Conservation (phyloP, 2,329 filamentous ascomycete genomes). For the Phoma sp. region DNA sequence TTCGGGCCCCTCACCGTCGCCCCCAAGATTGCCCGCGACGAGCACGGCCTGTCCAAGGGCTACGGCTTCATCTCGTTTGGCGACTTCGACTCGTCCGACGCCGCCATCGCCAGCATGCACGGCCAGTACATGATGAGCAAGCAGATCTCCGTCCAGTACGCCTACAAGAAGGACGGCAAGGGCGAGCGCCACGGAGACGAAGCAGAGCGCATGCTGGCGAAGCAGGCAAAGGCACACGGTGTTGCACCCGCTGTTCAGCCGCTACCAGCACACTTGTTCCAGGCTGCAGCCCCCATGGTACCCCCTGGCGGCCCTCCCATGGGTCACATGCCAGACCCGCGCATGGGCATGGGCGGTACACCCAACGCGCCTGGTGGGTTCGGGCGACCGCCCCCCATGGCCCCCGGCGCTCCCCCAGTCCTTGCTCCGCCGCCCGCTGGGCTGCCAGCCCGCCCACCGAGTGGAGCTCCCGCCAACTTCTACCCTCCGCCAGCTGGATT, state of each 20-base stretch:
- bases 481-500: slow-evolving; percentile 40
- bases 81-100: slow-evolving; percentile 92
- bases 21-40: slow-evolving; percentile 89
- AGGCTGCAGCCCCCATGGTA: slow-evolving; percentile 33
- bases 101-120: slow-evolving; percentile 90
- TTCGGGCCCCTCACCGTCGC: slow-evolving; percentile 86
- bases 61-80: slow-evolving; percentile 96
- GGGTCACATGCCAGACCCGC: slow-evolving; percentile 50
- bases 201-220: slow-evolving; percentile 88
- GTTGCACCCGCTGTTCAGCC: slow-evolving; percentile 82
- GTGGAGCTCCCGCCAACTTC: slow-evolving; percentile 61
- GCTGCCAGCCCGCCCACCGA: slow-evolving; percentile 67
- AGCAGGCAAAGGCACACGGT: slow-evolving; percentile 92
- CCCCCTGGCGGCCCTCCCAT: slow-evolving; percentile 46
- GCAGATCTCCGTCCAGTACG: slow-evolving; percentile 95
- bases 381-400: slow-evolving; percentile 31
- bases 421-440: slow-evolving; percentile 42
- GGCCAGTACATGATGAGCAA: slow-evolving; percentile 97
- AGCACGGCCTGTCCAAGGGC: slow-evolving; percentile 86
- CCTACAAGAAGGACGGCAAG: slow-evolving; percentile 99
- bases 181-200: slow-evolving; percentile 94
- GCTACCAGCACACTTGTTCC: slow-evolving; percentile 76
- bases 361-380: slow-evolving; percentile 52
- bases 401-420: slow-evolving; percentile 46
- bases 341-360: slow-evolving; percentile 43